Conservation (phyloP, 352 stramenopile species). For the Phytophthora tubulina region DNA sequence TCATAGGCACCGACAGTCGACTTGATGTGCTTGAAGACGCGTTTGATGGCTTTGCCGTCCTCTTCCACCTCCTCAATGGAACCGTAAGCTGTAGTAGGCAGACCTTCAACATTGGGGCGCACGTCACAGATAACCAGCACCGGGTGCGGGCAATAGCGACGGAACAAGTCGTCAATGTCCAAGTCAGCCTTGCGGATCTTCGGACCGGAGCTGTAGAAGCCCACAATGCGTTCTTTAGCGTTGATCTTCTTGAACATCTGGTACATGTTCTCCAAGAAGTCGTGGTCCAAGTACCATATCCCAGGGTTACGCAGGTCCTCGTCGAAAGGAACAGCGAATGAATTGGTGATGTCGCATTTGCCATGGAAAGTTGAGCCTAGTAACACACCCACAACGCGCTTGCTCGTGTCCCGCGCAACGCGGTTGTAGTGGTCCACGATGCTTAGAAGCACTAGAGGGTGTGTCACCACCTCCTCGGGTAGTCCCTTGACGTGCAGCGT, state of each 20-base stretch:
- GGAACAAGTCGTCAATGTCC: slow-evolving; percentile 96
- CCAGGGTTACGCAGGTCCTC: slow-evolving; percentile 97
- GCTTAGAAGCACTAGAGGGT: slow-evolving; percentile 98
- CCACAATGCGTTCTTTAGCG: slow-evolving; percentile 98
- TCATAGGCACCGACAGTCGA: slow-evolving; percentile 96
- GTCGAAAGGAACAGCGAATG: slow-evolving; percentile 98
- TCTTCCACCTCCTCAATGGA: slow-evolving; percentile 97
- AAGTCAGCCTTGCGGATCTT: slow-evolving; percentile 96
- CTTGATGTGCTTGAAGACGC: slow-evolving; percentile 98
- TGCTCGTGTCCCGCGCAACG: slow-evolving; percentile 97
- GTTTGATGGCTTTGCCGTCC: slow-evolving; percentile 96
- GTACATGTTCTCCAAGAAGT: slow-evolving; percentile 99
- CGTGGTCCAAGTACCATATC: slow-evolving; percentile 99
- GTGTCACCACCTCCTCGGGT: slow-evolving; percentile 95
- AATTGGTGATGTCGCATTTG: slow-evolving; percentile 95
- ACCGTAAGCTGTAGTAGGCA: slow-evolving; percentile 98
- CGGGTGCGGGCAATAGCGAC: slow-evolving; percentile 94
- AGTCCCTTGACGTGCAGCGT: slow-evolving; percentile 53
- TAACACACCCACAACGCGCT: slow-evolving; percentile 98
- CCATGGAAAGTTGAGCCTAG: slow-evolving; percentile 96
- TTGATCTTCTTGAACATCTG: slow-evolving; percentile 96
- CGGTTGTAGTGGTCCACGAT: slow-evolving; percentile 99
- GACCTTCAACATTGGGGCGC: slow-evolving; percentile 93
- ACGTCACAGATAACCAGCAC: slow-evolving; percentile 99
- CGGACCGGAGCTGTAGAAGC: slow-evolving; percentile 99